These are phyloP conservation scores for Phycomyces blakesleeanus DNA, from an alignment of 192 early-diverging fungal species.

Conservation along the genomic window DNA sequence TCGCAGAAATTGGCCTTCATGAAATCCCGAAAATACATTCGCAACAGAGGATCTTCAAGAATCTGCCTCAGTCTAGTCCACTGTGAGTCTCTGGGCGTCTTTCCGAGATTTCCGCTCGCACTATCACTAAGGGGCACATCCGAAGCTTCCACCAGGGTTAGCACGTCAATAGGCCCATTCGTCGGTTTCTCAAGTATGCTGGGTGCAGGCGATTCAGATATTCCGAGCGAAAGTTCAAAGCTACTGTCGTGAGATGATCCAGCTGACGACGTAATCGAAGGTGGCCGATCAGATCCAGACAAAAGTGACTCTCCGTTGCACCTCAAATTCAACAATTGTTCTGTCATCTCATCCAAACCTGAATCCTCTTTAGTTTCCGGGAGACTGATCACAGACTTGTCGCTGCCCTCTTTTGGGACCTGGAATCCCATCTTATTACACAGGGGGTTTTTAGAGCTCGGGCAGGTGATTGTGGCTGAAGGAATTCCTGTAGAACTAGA, in stretches of 20 bases:
- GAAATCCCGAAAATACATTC: conserved; percentile 57
- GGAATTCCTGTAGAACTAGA: background rate
- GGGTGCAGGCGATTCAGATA: background rate
- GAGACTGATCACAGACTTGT: background rate
- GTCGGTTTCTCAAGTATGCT: background rate
- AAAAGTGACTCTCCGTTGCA: background rate
- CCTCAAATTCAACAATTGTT: background rate
- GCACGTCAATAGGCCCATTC: background rate
- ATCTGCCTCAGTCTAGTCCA: conserved; percentile 53
- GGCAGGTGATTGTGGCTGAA: background rate
- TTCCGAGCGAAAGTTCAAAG: background rate
- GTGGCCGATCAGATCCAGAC: background rate
- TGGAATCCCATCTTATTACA: too few relatives aligned
- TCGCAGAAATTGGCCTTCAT: conserved; percentile 64
- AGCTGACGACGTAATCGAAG: background rate
- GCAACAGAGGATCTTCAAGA: conserved; percentile 45
- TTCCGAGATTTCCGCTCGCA: background rate
- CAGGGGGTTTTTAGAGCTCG: background rate
- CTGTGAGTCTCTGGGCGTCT: conserved; percentile 8
- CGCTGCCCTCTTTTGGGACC: background rate
- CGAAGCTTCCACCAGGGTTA: too few relatives aligned
- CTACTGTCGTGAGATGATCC: background rate
- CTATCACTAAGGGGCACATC: background rate
- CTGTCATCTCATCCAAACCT: background rate
- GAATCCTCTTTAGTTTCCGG: background rate